Conservation (phyloP, 345 rosid genomes). For the Gossypium stocksii region DNA sequence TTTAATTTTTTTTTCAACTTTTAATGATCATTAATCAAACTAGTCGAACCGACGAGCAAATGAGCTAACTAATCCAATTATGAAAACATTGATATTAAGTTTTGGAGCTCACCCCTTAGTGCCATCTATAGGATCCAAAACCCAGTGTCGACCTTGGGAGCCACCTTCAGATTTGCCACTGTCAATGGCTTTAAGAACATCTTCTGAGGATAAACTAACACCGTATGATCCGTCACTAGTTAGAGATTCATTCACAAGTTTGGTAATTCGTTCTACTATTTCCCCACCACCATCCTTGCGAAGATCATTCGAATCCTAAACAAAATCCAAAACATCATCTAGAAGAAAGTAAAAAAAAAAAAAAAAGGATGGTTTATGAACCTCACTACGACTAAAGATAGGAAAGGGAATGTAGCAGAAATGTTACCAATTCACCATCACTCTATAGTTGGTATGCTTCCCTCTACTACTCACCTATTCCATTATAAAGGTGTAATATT, state of each 20-base stretch:
- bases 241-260: constrained; percentile 75
- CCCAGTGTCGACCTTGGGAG: constrained; percentile 86
- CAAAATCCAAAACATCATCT: background rate
- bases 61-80: no score
- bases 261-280: constrained; percentile 64
- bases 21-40: no score
- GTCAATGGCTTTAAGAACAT: constrained; percentile 70
- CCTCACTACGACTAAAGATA: no score
- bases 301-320: constrained; percentile 82
- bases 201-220: constrained; percentile 52
- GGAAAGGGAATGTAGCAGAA: no score
- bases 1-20: no score
- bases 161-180: constrained; percentile 90
- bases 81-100: background rate
- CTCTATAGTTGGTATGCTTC: no score
- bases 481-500: no score
- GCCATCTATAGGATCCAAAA: constrained; percentile 96
- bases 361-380: background rate
- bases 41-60: no score
- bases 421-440: no score
- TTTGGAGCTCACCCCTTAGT: constrained; percentile 77
- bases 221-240: constrained; percentile 52
- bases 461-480: no score
- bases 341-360: background rate
- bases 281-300: constrained; percentile 55